phyloP scores from a whole-genome alignment of 2,329 filamentous ascomycete genomes.

The Colletotrichum phormii region DNA sequence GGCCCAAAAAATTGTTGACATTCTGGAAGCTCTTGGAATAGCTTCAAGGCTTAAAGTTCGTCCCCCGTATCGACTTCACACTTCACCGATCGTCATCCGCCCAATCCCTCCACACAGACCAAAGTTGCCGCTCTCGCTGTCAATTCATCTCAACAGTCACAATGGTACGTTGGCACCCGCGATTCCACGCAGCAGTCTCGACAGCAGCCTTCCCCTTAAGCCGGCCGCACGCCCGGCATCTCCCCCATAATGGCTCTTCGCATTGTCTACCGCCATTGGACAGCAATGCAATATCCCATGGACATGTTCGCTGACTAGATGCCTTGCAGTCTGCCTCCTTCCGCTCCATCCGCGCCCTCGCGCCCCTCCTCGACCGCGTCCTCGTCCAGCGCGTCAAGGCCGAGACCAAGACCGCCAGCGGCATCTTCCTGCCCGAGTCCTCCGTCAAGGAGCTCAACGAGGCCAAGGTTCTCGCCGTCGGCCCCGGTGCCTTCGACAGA shows the following conservation, averaged over 20 bases:
- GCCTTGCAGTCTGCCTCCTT: slow-evolving; percentile 73
- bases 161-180: slow-evolving; percentile 40
- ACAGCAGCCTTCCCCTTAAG: not conserved
- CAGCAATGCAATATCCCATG: not conserved
- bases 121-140: slow-evolving; percentile 3
- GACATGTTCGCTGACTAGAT: not conserved
- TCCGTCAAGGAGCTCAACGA: slow-evolving; percentile 99
- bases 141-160: slow-evolving; percentile 26
- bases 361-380: slow-evolving; percentile 96
- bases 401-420: slow-evolving; percentile 93
- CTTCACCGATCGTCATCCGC: slow-evolving; percentile 24
- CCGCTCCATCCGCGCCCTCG: slow-evolving; percentile 95
- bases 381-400: slow-evolving; percentile 98
- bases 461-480: slow-evolving; percentile 94
- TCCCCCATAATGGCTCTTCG: not conserved
- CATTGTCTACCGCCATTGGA: not conserved
- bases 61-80: slow-evolving; percentile 40
- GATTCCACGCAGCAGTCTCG: not conserved
- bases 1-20: slow-evolving; percentile 50
- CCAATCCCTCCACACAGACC: slow-evolving; percentile 43
- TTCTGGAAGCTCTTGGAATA: slow-evolving; percentile 56
- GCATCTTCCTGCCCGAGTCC: slow-evolving; percentile 97
- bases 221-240: not conserved
- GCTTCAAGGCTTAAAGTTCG: slow-evolving; percentile 46
- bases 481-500: slow-evolving; percentile 87